Conservation (phyloP, 1,284 basidiomycete species). For the Abortiporus biennis region DNA sequence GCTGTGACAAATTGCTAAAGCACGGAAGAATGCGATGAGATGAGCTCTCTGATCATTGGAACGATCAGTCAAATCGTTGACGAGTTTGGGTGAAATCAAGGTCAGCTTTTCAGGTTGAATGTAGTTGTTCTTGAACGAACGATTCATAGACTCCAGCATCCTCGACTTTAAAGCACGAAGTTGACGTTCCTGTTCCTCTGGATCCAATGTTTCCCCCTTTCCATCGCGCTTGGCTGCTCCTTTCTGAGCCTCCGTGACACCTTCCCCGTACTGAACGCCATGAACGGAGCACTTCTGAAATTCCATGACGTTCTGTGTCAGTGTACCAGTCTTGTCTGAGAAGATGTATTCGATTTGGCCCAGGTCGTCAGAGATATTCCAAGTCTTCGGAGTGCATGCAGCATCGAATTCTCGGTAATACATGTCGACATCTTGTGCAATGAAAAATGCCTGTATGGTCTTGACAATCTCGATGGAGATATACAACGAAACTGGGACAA, state of each 20-base stretch:
- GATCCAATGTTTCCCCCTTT: constrained; percentile 54
- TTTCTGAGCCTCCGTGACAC: constrained; percentile 91
- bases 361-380: constrained; percentile 97
- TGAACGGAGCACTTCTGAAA: constrained; percentile 93
- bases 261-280: constrained; percentile 86
- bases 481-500: constrained; percentile 95
- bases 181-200: constrained; percentile 64
- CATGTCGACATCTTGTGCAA: constrained; percentile 96
- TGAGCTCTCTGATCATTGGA: constrained; percentile 50
- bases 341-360: constrained; percentile 98
- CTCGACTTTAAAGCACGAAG: constrained; percentile 63
- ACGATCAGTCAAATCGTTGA: constrained; percentile 55
- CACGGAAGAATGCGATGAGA: constrained; percentile 85
- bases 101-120: constrained; percentile 80
- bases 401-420: constrained; percentile 88
- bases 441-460: constrained; percentile 96
- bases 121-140: constrained; percentile 87
- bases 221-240: constrained; percentile 87
- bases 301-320: constrained; percentile 98
- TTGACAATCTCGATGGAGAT: constrained; percentile 99
- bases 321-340: constrained; percentile 95
- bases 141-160: constrained; percentile 76
- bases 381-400: constrained; percentile 91
- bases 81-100: constrained; percentile 82
- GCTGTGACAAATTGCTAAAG: constrained; percentile 88